Evolutionary conservation across 306 rosid genomes (phyloP), one percentile per base, ranked within the genome.

Genomic region (Argentina anserina): DNA sequence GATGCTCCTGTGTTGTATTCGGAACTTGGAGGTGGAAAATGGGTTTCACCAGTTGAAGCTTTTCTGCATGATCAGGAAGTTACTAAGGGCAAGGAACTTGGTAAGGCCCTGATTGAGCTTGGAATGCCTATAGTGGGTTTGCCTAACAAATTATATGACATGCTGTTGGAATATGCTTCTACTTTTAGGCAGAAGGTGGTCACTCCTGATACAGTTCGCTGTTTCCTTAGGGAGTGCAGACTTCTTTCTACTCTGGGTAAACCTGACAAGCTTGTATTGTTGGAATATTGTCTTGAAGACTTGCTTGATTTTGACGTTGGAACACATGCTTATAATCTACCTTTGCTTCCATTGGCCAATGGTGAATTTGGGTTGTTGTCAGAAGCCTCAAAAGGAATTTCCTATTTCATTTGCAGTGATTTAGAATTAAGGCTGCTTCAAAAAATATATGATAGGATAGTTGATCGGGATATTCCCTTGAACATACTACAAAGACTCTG

Each of bases 221-320:
- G 86, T 66, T 86, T 85, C 88, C 88, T 91, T 56, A 84, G 97
- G 87, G 89, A 81, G 62, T 78, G 90, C 79, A 82, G 79, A 75
- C 65, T 67, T 67, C 75, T 83, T 77, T 72, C 50, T 65, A 46
- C 66, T 75, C 74, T 91, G 76, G 76, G 86, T 72, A 82, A 82
- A 85, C 66, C 80, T 20, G 68, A 82, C 89, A 93, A 76, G 77
- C 96, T 93, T 85, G 91, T 89, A 55, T 82, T 91, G 82, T 81
- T 91, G 81, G 97, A 91, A 89, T 93, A 91, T 84, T 91, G 96
- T 78, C 87, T 93, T 59, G 98, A 91, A 82, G 98, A 91, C 78
- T 82, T 93, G 87, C 85, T 93, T 71, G 96, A 93, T 78, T 88
- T 78, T 85, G 97, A 93, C 78, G 97, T 89, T 81, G 89, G 90